Evolutionary conservation across 108 stramenopile species (phyloP), one percentile per base, ranked within the genome.

Genomic region (Pseudonitzschia multiseries): DNA sequence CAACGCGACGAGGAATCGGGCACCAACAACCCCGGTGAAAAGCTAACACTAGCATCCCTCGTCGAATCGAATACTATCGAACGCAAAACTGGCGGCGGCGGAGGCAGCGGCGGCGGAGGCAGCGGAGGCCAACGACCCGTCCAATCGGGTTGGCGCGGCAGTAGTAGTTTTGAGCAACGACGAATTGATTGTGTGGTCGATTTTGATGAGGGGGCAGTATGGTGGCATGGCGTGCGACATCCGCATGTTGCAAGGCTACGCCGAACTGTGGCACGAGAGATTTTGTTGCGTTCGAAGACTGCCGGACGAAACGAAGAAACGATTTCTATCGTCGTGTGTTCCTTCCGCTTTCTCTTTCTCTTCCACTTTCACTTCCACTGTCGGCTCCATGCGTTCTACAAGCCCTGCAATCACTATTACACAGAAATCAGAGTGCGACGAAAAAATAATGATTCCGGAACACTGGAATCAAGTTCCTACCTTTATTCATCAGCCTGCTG

Each of bases 151-250:
- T 43, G 21, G 42, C 41, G 26, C 6, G 15, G 66, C 22, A 44
- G 50, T 2, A 22, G 2, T 40, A 28, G 18, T 21, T 43, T 54
- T 41, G 29, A 72, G 54, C 50, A 44, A 65, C 33, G 61, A 57
- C 48, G 81, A 81, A 3, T 66, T 78, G 10, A 52, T 89, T 0
- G 51, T 90, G 12, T 84, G 87, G 73, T 68, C 89, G 12, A 87
- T 94, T 71, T 74, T 92, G 9, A 70, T 90, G 36, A 87, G 93
- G 44, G 76, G 78, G 27, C 59, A 80, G 50, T 95, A 95, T 66
- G 93, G 93, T 59, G 93, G 93, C 13, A 92, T 95, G 93, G 61
- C 73, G 57, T 75, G 89, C 57, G 93, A 95, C 78, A 71, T 90
- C 14, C 43, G 65, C 24, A 92, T 95, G 91, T 71, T 95, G 6